These are phyloP conservation scores for Tetraselmis striata DNA, from an alignment of 139 green algal genomes.

Conservation along the genomic window DNA sequence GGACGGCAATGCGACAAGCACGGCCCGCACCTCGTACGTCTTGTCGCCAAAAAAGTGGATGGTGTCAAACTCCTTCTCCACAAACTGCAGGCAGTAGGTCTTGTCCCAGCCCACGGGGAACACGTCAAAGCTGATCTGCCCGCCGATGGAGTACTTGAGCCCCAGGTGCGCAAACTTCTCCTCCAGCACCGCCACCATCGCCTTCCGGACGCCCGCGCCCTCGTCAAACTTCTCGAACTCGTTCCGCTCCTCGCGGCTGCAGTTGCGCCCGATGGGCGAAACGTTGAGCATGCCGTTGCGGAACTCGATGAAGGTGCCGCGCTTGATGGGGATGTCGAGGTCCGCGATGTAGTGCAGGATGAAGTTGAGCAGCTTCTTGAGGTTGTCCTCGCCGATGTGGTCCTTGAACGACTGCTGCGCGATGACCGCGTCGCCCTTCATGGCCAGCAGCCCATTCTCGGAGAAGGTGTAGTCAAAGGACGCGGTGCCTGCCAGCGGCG, in stretches of 20 bases:
- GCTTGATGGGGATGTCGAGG: constrained; percentile 97
- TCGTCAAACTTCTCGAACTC: constrained; percentile 91
- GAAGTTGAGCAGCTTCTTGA: constrained; percentile 42
- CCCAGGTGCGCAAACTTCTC: constrained; percentile 83
- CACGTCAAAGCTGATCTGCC: constrained; percentile 98
- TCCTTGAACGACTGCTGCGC: constrained; percentile 53
- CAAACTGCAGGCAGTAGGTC: constrained; percentile 96
- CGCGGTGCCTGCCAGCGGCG: not conserved
- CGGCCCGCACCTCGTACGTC: constrained; percentile 70
- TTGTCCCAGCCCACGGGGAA: constrained; percentile 98
- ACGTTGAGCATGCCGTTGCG: constrained; percentile 98
- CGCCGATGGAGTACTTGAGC: constrained; percentile 92
- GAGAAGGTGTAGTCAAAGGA: constrained; percentile 87
- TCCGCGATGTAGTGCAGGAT: constrained; percentile 86
- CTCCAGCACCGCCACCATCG: constrained; percentile 76
- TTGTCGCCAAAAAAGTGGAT: constrained; percentile 99
- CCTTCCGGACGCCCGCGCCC: constrained; percentile 56
- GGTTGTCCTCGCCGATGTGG: constrained; percentile 51
- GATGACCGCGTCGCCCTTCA: constrained; percentile 73
- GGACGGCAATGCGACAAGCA: constrained; percentile 3
- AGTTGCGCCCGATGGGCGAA: constrained; percentile 94
- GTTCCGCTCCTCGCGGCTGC: constrained; percentile 92
- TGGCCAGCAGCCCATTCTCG: constrained; percentile 95
- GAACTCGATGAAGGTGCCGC: constrained; percentile 99
- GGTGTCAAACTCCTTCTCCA: constrained; percentile 85